These are phyloP conservation scores for Neocallimastix lanati DNA, from an alignment of 192 early-diverging fungal species.

Conservation along the genomic window DNA sequence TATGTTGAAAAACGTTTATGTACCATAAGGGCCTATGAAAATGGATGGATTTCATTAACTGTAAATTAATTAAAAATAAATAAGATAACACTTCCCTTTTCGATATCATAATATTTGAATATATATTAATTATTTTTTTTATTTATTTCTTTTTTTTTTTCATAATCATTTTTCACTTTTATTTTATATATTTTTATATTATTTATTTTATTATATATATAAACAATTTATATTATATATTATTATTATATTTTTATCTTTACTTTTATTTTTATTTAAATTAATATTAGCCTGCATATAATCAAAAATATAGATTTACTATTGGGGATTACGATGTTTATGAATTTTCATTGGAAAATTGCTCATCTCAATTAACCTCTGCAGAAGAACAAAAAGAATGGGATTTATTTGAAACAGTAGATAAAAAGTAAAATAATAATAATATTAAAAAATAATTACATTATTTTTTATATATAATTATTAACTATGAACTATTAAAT, in stretches of 20 bases:
- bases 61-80: too few species aligned
- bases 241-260: background rate
- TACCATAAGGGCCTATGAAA: slow-evolving; percentile 14
- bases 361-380: background rate
- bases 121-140: too few species aligned
- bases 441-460: too few species aligned
- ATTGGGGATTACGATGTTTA: background rate
- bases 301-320: background rate
- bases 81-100: too few species aligned
- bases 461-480: too few species aligned
- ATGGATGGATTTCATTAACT: slow-evolving; percentile 13
- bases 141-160: too few species aligned
- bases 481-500: too few species aligned
- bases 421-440: background rate
- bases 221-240: too few species aligned
- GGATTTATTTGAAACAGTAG: background rate
- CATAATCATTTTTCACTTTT: too few species aligned
- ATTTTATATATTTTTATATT: too few species aligned
- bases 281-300: background rate
- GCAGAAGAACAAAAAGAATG: background rate
- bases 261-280: background rate
- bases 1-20: slow-evolving; percentile 15
- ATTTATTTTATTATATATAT: too few species aligned
- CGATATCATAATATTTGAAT: too few species aligned
- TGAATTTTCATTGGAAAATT: background rate